These are phyloP conservation scores for Elongisporangium senticosum DNA, from an alignment of 352 stramenopile species.

Conservation along the genomic window DNA sequence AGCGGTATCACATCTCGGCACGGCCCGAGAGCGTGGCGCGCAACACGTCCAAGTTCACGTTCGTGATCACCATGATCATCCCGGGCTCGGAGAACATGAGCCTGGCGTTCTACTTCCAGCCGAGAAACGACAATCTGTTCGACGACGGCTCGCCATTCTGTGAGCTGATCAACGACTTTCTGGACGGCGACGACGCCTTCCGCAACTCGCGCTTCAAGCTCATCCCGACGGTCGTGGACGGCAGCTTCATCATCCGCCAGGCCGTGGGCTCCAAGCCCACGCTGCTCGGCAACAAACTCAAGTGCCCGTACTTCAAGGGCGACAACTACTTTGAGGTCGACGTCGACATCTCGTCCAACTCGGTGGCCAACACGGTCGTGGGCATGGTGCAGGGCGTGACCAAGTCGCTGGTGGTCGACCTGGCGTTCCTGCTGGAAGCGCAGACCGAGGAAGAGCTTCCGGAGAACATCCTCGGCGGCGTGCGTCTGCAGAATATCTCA, in stretches of 20 bases:
- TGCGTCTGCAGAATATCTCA: slow-evolving; percentile 79
- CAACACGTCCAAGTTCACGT: slow-evolving; percentile 76
- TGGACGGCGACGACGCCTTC: slow-evolving; percentile 93
- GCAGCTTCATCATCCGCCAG: slow-evolving; percentile 96
- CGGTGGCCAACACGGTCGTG: slow-evolving; percentile 86
- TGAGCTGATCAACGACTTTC: slow-evolving; percentile 86
- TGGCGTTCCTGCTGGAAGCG: slow-evolving; percentile 85
- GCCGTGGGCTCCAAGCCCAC: slow-evolving; percentile 94
- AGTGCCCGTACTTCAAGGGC: slow-evolving; percentile 80
- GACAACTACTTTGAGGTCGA: slow-evolving; percentile 96
- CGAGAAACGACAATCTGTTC: slow-evolving; percentile 70
- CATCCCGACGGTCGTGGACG: slow-evolving; percentile 95
- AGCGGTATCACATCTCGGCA: slow-evolving; percentile 76
- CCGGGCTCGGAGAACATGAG: slow-evolving; percentile 68
- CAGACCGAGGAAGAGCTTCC: slow-evolving; percentile 85
- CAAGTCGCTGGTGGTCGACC: slow-evolving; percentile 85
- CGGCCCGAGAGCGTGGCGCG: slow-evolving; percentile 68
- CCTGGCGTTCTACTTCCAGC: slow-evolving; percentile 87
- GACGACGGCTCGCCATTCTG: slow-evolving; percentile 86
- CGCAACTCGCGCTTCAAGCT: slow-evolving; percentile 98
- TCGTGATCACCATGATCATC: slow-evolving; percentile 90
- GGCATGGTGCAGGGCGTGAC: slow-evolving; percentile 87
- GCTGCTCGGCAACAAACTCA: slow-evolving; percentile 96
- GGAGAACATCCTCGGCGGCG: slow-evolving; percentile 71
- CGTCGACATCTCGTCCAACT: slow-evolving; percentile 93